These are phyloP conservation scores for Rhynchospora pubera DNA, from an alignment of 176 grass and related monocot genomes.

Conservation along the genomic window DNA sequence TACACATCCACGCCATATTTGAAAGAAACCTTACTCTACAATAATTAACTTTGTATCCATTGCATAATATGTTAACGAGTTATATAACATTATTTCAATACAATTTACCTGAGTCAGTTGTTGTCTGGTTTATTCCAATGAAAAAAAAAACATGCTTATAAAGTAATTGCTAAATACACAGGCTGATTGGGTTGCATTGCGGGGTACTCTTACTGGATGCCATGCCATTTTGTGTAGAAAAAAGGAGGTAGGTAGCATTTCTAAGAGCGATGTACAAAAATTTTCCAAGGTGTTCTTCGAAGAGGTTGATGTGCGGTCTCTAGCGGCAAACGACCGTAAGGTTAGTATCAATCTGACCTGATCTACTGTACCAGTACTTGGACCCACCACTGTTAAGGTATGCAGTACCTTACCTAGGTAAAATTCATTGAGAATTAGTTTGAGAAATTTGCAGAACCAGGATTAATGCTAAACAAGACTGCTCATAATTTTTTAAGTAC, in stretches of 20 bases:
- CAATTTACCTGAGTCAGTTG: neutral
- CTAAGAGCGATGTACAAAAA: conserved; percentile 50
- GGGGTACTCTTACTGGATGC: conserved; percentile 74
- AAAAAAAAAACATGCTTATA: neutral
- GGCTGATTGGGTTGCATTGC: conserved; percentile 88
- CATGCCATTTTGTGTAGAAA: conserved; percentile 68
- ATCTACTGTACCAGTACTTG: neutral
- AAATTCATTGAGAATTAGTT: conserved; percentile 4
- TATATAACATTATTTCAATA: neutral
- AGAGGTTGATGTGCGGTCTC: conserved; percentile 62
- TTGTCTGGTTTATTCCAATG: neutral
- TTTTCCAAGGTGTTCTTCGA: conserved; percentile 60
- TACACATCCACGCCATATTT: neutral
- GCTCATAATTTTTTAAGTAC: neutral
- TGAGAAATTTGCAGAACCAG: neutral
- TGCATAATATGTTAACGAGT: neutral
- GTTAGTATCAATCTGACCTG: conserved; percentile 34
- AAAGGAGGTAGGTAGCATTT: conserved; percentile 41
- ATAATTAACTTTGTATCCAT: neutral
- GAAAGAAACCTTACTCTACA: neutral
- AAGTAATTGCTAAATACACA: conserved; percentile 31
- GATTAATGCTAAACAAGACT: neutral
- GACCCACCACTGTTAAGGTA: neutral
- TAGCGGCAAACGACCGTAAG: conserved; percentile 72
- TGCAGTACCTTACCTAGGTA: neutral